A percentile compares a stretch with the other conserved stretches of the same genome.
Evolutionary conservation across 2,329 filamentous ascomycete genomes (phyloP).

Genomic region (Celoporthe dispersa): DNA sequence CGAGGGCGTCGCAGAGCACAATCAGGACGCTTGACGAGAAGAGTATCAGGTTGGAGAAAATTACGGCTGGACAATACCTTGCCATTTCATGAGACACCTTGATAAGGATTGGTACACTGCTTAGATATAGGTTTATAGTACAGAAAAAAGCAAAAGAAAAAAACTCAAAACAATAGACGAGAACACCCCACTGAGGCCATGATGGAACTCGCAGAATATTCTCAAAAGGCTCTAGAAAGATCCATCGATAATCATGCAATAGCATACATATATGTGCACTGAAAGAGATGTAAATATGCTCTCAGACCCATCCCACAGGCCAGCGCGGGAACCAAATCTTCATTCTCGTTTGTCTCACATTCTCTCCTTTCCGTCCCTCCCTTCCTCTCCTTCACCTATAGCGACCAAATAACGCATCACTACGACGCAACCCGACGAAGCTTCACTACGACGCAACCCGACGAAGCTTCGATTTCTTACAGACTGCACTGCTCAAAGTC

Average conservation of each 20-base stretch:
- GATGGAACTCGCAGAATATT: neutral
- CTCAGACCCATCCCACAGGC: neutral
- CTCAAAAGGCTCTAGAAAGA: neutral
- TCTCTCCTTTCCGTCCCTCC: too few species aligned
- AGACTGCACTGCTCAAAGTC: constrained; percentile 52
- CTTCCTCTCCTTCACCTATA: neutral
- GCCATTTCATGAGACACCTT: neutral
- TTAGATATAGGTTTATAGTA: neutral
- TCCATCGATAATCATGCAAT: neutral
- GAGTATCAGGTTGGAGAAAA: neutral
- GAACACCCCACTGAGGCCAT: neutral
- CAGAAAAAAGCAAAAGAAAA: too few species aligned
- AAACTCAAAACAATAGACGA: neutral
- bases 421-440: too few species aligned
- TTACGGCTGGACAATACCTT: neutral
- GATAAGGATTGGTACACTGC: neutral
- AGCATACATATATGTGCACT: neutral
- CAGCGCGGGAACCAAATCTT: neutral
- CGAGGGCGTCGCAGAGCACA: constrained; percentile 2
- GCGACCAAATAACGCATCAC: neutral
- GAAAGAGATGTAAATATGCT: neutral
- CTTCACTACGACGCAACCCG: neutral
- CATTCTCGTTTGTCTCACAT: neutral
- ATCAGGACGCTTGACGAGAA: neutral
- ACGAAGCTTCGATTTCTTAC: constrained; percentile 49